Base-by-base conservation (phyloP, 2,329 filamentous ascomycete genomes). In the Proliferodiscus dingleyae region DNA sequence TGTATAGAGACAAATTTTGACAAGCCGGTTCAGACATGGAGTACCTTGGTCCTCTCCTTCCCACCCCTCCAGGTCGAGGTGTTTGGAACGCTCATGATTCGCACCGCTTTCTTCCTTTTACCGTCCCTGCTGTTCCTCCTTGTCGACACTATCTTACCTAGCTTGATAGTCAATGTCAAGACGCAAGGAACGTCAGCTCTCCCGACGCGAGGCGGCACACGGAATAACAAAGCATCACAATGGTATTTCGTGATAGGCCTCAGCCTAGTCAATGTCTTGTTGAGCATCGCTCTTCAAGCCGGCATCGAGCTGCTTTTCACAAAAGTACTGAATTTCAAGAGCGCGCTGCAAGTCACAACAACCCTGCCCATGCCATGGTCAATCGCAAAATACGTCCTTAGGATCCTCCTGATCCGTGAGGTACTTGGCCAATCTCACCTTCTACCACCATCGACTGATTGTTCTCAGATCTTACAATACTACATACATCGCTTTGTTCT, bases 1-100 rank as follows among this genome's bases (percentile, higher is more conserved):
- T n/a, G n/a, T n/a, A n/a, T n/a, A n/a, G n/a, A n/a, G n/a, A n/a
- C n/a, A 9, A 3, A 24, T 22, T 87, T 43, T 52, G 39, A 55
- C 42, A 37, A 32, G 28, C 19, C 29, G 5, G n/a, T 43, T 26
- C 19, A 59, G 57, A 91, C 87, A 56, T 95, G 89, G 89, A 81
- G 81, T 5, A 91, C 87, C 0, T 75, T 96, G 24, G 80, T 94
- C 30, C 71, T 91, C 3, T 85, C 85, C 5, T 85, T 94, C 58
- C 74, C 83, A 1, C 81, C 87, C 0, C 71, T 93, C 13, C 77
- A 80, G 47, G 79, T 95, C 46, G 88, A 95, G 64, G 64, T 93
- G 1, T 71, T 86, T 42, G 87, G 83, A 45, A 83, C 83, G 0
- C 64, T 87, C 4, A 76, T 78, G 19, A 71, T 89, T 39, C 83